Evolutionary conservation across 805 yeast species (phyloP).

Genomic region (Pichia deserticola): DNA sequence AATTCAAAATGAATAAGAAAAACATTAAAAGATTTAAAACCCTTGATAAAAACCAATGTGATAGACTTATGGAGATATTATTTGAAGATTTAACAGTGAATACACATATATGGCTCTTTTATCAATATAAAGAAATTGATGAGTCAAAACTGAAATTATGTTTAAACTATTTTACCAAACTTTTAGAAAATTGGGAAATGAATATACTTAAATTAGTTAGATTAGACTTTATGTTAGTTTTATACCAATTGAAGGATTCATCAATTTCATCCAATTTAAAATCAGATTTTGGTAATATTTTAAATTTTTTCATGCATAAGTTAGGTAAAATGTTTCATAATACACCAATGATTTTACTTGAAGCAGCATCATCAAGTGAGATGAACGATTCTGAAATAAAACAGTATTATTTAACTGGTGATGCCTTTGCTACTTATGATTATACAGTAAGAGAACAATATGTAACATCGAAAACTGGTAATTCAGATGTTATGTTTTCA

Average conservation of each 20-base stretch:
- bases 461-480: conserved; percentile 14
- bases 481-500: conserved; percentile 13
- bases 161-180: conserved; percentile 61
- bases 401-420: conserved; percentile 57
- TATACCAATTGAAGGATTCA: conserved; percentile 46
- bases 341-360: conserved; percentile 51
- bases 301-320: conserved; percentile 56
- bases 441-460: conserved; percentile 30
- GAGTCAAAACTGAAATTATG: conserved; percentile 55
- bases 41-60: conserved; percentile 10
- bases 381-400: conserved; percentile 39
- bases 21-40: conserved; percentile 10
- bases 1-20: neutral
- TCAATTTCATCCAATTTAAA: conserved; percentile 42
- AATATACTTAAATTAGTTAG: conserved; percentile 50
- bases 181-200: conserved; percentile 56
- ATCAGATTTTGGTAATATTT: conserved; percentile 56
- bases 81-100: conserved; percentile 55
- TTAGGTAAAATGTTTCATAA: conserved; percentile 39
- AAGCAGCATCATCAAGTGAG: conserved; percentile 52
- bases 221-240: conserved; percentile 60
- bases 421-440: conserved; percentile 16
- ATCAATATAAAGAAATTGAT: conserved; percentile 53
- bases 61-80: conserved; percentile 35
- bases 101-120: conserved; percentile 56